Evolutionary conservation across 495 filamentous ascomycete genomes (phyloP).

Genomic region (Xylaria sp.): DNA sequence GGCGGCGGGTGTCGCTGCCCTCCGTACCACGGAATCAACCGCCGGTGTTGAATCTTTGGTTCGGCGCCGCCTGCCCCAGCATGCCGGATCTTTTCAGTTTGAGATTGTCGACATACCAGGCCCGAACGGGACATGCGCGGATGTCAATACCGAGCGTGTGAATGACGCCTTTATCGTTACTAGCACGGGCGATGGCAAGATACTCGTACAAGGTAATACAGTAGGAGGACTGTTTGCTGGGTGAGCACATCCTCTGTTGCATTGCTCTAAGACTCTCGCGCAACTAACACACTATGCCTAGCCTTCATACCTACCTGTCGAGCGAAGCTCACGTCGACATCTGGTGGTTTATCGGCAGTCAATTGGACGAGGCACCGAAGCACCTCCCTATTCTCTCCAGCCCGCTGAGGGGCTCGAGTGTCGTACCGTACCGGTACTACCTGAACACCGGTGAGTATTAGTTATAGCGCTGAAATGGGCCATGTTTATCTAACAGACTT

Average conservation of each 20-base stretch:
- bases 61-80: constrained; percentile 53
- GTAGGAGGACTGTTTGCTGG: constrained; percentile 55
- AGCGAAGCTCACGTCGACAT: constrained; percentile 58
- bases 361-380: constrained; percentile 40
- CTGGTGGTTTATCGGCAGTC: constrained; percentile 56
- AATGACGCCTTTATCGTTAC: constrained; percentile 56
- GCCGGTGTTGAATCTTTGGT: constrained; percentile 55
- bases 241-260: constrained; percentile 35
- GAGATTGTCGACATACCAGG: constrained; percentile 36
- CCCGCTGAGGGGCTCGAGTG: constrained; percentile 41
- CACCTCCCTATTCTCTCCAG: constrained; percentile 40
- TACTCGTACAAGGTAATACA: constrained; percentile 55
- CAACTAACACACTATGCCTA: constrained; percentile 24
- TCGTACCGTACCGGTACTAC: constrained; percentile 62
- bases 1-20: constrained; percentile 27
- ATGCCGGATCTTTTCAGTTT: constrained; percentile 52
- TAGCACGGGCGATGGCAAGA: constrained; percentile 46
- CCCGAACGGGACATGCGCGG: constrained; percentile 15
- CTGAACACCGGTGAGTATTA: constrained; percentile 52
- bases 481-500: constrained; percentile 20
- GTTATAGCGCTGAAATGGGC: not conserved
- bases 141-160: constrained; percentile 12
- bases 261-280: not conserved
- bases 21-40: constrained; percentile 43
- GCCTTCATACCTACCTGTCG: constrained; percentile 58